Evolutionary conservation across 169 alveolate genomes (phyloP).

Genomic region (Cryptosporidium xiaoi): DNA sequence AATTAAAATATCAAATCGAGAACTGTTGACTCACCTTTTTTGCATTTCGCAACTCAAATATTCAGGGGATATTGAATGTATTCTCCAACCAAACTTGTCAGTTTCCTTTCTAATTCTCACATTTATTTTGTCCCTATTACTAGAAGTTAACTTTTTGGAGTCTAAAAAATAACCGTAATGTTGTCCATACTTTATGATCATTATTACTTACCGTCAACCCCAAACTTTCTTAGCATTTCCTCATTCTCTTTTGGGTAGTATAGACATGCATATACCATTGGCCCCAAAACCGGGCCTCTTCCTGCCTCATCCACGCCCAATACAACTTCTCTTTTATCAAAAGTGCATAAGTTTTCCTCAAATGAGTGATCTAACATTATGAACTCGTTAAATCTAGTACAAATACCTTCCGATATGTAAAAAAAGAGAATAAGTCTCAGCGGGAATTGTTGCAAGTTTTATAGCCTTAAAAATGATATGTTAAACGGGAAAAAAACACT

Average conservation of each 20-base stretch:
- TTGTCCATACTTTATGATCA: background rate
- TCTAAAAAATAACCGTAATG: constrained; percentile 73
- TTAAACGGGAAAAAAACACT: no score
- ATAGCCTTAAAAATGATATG: no score
- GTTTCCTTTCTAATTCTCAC: constrained; percentile 78
- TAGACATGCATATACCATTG: constrained; percentile 97
- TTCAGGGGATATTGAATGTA: constrained; percentile 82
- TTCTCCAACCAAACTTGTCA: constrained; percentile 84
- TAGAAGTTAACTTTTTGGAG: constrained; percentile 89
- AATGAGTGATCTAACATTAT: constrained; percentile 13
- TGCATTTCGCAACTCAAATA: constrained; percentile 89
- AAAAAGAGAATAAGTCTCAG: no score
- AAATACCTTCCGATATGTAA: background rate
- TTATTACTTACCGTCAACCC: constrained; percentile 83
- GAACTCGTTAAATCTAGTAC: background rate
- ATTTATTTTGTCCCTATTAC: constrained; percentile 85
- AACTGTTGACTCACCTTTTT: constrained; percentile 76
- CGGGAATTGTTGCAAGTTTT: no score
- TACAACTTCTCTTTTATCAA: constrained; percentile 74
- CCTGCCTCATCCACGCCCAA: constrained; percentile 99
- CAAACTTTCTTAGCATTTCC: constrained; percentile 81
- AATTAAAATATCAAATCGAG: background rate
- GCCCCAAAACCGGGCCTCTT: constrained; percentile 99
- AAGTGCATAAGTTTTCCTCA: constrained; percentile 19
- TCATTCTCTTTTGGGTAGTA: constrained; percentile 88